Evolutionary conservation across 2,329 filamentous ascomycete genomes (phyloP).

Genomic region (Curvularia spicifera): DNA sequence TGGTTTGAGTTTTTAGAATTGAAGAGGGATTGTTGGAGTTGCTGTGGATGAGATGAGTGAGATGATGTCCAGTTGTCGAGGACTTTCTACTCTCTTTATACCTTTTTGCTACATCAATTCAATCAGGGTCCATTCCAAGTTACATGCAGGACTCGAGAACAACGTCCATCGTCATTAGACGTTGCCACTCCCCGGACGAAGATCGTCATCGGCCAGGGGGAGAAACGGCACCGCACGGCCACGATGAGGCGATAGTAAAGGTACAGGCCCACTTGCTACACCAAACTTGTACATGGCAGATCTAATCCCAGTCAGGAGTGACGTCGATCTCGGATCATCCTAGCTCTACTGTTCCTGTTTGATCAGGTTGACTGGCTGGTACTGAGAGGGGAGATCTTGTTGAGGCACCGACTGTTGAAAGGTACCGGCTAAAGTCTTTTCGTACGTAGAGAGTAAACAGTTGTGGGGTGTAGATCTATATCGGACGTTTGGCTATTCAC

Average conservation of each 20-base stretch:
- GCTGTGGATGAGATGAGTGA: conserved; percentile 31
- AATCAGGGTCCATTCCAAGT: conserved; percentile 16
- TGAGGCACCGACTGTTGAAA: conserved; percentile 34
- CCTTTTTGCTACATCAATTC: conserved; percentile 16
- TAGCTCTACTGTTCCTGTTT: conserved; percentile 31
- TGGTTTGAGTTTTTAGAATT: not conserved
- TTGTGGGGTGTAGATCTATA: conserved; percentile 32
- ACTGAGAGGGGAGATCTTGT: conserved; percentile 19
- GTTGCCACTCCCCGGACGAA: not conserved
- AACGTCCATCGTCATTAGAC: conserved; percentile 14
- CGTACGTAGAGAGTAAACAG: conserved; percentile 5
- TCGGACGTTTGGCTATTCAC: conserved; percentile 28
- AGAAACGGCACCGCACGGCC: conserved; percentile 14
- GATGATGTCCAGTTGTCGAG: conserved; percentile 32
- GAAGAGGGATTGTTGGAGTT: conserved; percentile 18
- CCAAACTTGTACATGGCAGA: conserved; percentile 17
- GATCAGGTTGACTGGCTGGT: conserved; percentile 27
- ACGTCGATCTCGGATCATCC: conserved; percentile 40
- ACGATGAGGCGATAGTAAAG: conserved; percentile 21
- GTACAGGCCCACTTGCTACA: conserved; percentile 27
- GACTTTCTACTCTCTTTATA: conserved; percentile 41
- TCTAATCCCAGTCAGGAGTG: conserved; percentile 21
- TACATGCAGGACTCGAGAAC: conserved; percentile 4
- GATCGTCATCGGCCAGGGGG: conserved; percentile 38
- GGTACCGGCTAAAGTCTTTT: conserved; percentile 29